A percentile compares a stretch with the other conserved stretches of the same genome.
These are phyloP conservation scores for Capsicum baccatum DNA, from an alignment of 257 asterid species.

Conservation along the genomic window DNA sequence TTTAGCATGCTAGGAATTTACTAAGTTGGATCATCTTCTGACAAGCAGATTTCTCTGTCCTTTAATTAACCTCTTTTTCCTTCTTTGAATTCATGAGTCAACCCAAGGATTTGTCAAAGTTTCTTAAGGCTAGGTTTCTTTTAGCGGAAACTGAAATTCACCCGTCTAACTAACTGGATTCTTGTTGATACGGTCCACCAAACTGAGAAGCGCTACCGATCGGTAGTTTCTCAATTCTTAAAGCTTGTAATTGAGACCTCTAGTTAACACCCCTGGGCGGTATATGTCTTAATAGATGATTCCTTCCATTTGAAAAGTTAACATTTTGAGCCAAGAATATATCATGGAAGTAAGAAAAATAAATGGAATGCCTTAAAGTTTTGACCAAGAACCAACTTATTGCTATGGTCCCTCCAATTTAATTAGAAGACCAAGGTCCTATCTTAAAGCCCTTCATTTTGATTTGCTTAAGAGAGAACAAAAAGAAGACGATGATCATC, in stretches of 20 bases:
- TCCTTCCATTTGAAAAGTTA: not conserved
- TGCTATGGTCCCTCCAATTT: conserved; percentile 12
- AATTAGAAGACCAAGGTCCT: not conserved
- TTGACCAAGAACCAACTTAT: conserved; percentile 22
- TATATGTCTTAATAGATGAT: not conserved
- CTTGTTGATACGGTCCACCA: too few relatives aligned
- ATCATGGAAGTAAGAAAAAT: not conserved
- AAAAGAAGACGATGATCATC: conserved; percentile 16
- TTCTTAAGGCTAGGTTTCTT: not conserved
- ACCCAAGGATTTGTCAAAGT: not conserved
- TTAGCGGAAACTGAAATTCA: not conserved
- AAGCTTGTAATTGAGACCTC: not conserved
- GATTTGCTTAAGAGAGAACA: not conserved
- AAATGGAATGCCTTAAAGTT: not conserved
- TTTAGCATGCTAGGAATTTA: not conserved
- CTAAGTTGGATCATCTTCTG: not conserved
- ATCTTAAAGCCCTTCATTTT: not conserved
- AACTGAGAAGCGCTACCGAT: not conserved
- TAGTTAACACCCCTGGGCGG: not conserved
- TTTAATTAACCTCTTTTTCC: not conserved
- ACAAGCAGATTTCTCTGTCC: not conserved
- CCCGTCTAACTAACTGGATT: not conserved
- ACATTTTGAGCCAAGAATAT: not conserved
- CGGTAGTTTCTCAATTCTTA: not conserved
- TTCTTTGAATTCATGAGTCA: not conserved